Percentiles rank a stretch among this genome's conserved stretches.
Conservation (phyloP, 2,329 filamentous ascomycete species). For the Rutstroemia sp. region DNA sequence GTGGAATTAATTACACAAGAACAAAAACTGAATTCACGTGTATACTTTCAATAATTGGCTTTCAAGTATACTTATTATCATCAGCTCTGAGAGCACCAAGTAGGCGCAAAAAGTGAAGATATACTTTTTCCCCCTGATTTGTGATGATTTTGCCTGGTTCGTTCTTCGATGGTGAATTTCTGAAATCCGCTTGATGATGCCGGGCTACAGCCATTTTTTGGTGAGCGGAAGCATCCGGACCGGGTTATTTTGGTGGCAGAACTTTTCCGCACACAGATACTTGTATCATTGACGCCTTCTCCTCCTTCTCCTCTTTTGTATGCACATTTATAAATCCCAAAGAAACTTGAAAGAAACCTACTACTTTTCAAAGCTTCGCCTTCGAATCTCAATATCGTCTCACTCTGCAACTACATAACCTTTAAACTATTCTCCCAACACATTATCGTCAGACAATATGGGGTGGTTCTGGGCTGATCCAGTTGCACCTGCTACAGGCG, state of each 20-base stretch:
- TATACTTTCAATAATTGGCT: too few species aligned
- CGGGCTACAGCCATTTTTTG: background rate
- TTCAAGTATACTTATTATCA: too few species aligned
- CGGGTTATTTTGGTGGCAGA: background rate
- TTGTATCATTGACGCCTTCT: background rate
- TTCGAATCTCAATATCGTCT: background rate
- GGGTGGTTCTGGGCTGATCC: conserved; percentile 30
- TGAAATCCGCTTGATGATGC: background rate
- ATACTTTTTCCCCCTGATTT: background rate
- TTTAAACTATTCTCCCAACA: background rate
- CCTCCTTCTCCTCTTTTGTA: background rate
- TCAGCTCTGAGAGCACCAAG: too few species aligned
- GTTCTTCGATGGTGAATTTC: background rate
- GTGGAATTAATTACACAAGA: too few species aligned
- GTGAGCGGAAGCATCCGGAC: conserved; percentile 3
- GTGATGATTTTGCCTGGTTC: background rate
- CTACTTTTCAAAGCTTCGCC: background rate
- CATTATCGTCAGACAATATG: conserved; percentile 16
- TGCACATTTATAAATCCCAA: background rate
- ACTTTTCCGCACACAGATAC: background rate
- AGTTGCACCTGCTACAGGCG: conserved; percentile 13
- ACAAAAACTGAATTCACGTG: background rate
- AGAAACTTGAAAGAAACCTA: too few species aligned
- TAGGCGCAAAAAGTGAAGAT: background rate
- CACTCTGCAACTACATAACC: background rate